Evolutionary conservation across 148 eudicot genomes (phyloP), one percentile per base, ranked within the genome.

Genomic region (Pouteria glomerata): DNA sequence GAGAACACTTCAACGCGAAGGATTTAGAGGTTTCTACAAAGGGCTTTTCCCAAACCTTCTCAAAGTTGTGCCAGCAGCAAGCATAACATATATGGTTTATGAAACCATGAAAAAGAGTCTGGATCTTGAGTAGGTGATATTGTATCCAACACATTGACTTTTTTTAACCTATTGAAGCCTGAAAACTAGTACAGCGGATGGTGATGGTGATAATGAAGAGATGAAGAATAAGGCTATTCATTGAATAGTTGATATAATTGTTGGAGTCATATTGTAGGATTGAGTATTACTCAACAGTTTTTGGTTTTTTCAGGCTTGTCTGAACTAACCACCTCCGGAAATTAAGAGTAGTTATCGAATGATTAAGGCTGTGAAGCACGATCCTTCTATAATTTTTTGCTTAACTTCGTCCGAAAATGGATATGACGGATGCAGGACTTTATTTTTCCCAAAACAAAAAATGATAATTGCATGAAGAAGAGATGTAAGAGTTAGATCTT

Each of bases 11-110:
- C 77, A 75, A 66, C 75, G 73, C 73, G 98, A 95, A 87, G 88
- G 88, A 45, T 37, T 79, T 24, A 82, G 86, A 60, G 98, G 98
- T 66, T 95, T 91, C 80, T 95, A 95, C 85, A 95, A 95, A 80
- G 98, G 98, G 47, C 86, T 95, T 75, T 81, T 95, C 42, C 98
- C 98, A 10, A 91, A 95, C 84, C 91, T 95, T 60, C 88, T 91
- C 59, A 94, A 94, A 86, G 98, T 94, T 59, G 82, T 94, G 13
- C 98, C 98, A 15, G 83, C 97, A 37, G 98, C 98, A 65, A 89
- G 98, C 78, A 94, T 94, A 73, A 91, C 97, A 2, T 95, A 95
- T 73, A 61, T 95, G 79, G 89, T 88, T 65, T 95, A 91, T 23
- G 98, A 95, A 73, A 79, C 86, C 70, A 91, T 89, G 97, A 91